Evolutionary conservation across 2,329 filamentous ascomycete genomes (phyloP).

Genomic region (Pezicula carpinea): DNA sequence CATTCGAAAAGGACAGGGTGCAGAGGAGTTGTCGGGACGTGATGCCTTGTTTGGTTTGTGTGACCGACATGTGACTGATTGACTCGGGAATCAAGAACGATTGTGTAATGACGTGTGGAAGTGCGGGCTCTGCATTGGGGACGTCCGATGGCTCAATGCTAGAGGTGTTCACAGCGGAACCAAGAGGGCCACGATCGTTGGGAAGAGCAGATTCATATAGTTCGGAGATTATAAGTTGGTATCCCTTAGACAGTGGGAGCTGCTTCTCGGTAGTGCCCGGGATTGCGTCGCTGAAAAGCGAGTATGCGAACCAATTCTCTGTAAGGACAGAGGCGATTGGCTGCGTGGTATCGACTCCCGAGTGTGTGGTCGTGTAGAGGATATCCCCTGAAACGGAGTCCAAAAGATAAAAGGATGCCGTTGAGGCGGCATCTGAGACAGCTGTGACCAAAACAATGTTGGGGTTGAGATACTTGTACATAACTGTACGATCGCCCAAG

Average conservation of each 20-base stretch:
- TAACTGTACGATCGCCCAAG: constrained; percentile 83
- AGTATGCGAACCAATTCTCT: constrained; percentile 95
- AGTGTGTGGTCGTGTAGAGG: constrained; percentile 65
- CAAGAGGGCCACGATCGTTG: constrained; percentile 81
- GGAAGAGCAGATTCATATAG: constrained; percentile 81
- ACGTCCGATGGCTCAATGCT: constrained; percentile 62
- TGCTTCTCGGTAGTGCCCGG: constrained; percentile 52
- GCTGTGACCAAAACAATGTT: constrained; percentile 77
- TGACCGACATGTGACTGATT: constrained; percentile 76
- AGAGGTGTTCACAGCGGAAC: constrained; percentile 67
- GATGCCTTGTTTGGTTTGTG: constrained; percentile 89
- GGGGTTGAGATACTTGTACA: constrained; percentile 95
- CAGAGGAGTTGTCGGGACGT: constrained; percentile 77
- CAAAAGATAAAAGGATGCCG: constrained; percentile 71
- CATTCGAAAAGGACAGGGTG: constrained; percentile 66
- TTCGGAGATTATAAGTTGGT: constrained; percentile 81
- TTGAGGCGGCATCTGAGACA: constrained; percentile 50
- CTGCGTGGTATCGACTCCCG: constrained; percentile 68
- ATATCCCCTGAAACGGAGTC: constrained; percentile 83
- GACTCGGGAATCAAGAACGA: constrained; percentile 75
- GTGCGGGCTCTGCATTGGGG: constrained; percentile 45
- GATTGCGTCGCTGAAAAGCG: constrained; percentile 60
- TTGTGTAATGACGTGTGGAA: constrained; percentile 75
- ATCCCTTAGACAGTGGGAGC: constrained; percentile 65
- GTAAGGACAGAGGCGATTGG: constrained; percentile 74